Base-by-base conservation (phyloP, 345 rosid species). In the Iberis pinnata region DNA sequence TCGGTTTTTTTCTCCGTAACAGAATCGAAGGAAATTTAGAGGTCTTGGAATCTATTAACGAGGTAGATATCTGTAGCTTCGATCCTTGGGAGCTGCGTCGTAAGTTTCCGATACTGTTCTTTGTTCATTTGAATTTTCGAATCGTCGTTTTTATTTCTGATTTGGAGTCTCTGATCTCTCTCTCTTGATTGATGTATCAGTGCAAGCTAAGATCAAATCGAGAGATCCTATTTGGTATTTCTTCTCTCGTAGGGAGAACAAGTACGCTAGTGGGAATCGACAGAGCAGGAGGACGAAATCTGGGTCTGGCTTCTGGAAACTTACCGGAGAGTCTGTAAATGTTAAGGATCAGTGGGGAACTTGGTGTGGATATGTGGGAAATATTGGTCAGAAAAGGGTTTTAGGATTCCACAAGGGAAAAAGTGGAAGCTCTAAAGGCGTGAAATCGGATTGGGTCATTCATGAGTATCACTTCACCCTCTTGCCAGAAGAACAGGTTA, bases 1-100 rank as follows among this genome's bases (percentile, higher is more conserved):
- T 80, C 32, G 58, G 53, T 25, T 35, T 17, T 52, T 73, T 40
- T 49, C 67, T 83, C 33, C 56, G n/a, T 57, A 20, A 25, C 31
- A 77, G 75, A 51, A 63, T 75, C 24, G 24, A 7, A 2, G 72
- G 80, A 9, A 43, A 68, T 5, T 6, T 8, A 14, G 3, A 2
- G 9, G 57, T 59, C 19, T 49, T 52, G 0, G 5, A 67, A 29
- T 3, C 15, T 9, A 70, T 83, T 19, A 49, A 41, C 5, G 80
- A 70, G 25, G 54, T 75, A 63, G 58, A 77, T 16, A 59, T 80
- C 18, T 70, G 60, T 61, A 25, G 36, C 31, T 60, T 4, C 1
- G 84, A 83, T 38, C 92, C 92, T 6, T 71, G 76, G 79, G 36
- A 83, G 0, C 29, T 83, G 32, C 81, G 73, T 1, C 40, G 80